Evolutionary conservation across 805 yeast species (phyloP), one percentile per base, ranked within the genome.

Genomic region (Wickerhamomyces canadensis): DNA sequence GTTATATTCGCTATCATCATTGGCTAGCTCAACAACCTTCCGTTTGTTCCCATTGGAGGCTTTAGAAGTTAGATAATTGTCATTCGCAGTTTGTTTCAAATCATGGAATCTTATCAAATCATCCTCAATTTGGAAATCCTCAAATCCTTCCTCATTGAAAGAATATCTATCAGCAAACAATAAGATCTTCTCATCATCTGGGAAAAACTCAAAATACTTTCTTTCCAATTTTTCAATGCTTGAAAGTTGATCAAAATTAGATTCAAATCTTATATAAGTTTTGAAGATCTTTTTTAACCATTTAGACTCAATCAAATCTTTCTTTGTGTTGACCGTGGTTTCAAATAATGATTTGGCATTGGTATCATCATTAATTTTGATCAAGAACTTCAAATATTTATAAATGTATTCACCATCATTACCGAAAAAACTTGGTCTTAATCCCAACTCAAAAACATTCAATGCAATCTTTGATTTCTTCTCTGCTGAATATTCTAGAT

Each of bases 341-440:
- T 93, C 98, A 55, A 91, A 82, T 26, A 87, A 68, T 8, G 87
- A 84, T 48, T 91, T 80, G 14, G 88, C 84, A 51, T 84, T 72
- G 5, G 76, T 70, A 52, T 83, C 62, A 62, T 78, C 89, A 53
- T 81, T 82, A 19, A 74, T 67, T 42, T 71, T 63, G 16, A 87
- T 72, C 45, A 93, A 64, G 52, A 83, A 89, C 42, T 80, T 74
- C 48, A 91, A 64, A 57, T 91, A 91, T 34, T 74, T 72, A 43
- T 70, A 66, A 24, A 87, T 68, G 54, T 79, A 89, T 18, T 69
- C 74, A 5, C 82, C 81, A 44, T 78, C 72, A 12, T 68, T 60
- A 26, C 62, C 63, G 34, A 69, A 62, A 42, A 66, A 75, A 31
- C 62, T 54, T 6, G 49, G 44, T 54, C 78, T 84, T 64, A 85